Base-by-base conservation (phyloP, 192 early-diverging fungal genomes). In the Podila horticola region DNA sequence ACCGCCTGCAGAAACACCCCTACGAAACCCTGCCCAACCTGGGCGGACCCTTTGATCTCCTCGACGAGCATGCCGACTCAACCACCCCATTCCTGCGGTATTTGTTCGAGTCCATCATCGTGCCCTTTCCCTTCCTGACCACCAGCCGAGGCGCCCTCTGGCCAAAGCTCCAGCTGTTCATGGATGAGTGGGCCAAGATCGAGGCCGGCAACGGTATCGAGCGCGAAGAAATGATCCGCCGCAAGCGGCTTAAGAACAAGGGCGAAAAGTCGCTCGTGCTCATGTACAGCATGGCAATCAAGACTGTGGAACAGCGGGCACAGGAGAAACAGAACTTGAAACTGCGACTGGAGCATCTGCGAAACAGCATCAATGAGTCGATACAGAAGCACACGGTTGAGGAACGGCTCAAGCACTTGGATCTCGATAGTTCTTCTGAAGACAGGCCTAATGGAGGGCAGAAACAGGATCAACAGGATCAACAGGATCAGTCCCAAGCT, bases 111-210 rank as follows among this genome's bases (percentile, higher is more conserved):
- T 71, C 74, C 28, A 79, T 85, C 26, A 74, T 90, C 13, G 62
- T 82, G 4, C 74, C 82, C 13, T 90, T 90, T 24, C 89, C 89
- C 12, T 84, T 90, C 30, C 69, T 90, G 17, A 79, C 84, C 22
- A 74, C 82, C 13, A 65, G 62, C 17, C 67, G 82, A 3, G 64
- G 52, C 6, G 64, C 69, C 1, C 85, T 90, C 33, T 90, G 89
- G 89, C 49, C 48, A 2, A 90, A 90, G 61, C 34, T 83, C 2
- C 74, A 86, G 48, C 64, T 66, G 0, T 90, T 90, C 33, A 30
- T 90, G 12, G 74, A 82, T 9, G 87, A 90, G 66, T 86, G 86
- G 66, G 58, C 67, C 15, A 86, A 85, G 67, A 29, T 84, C 4
- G 79, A 84, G 28, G 67, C 86, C 1, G 76, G 76, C 59, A 72